Conservation (phyloP, 2,329 filamentous ascomycete genomes). For the Parafenestella ontariensis region DNA sequence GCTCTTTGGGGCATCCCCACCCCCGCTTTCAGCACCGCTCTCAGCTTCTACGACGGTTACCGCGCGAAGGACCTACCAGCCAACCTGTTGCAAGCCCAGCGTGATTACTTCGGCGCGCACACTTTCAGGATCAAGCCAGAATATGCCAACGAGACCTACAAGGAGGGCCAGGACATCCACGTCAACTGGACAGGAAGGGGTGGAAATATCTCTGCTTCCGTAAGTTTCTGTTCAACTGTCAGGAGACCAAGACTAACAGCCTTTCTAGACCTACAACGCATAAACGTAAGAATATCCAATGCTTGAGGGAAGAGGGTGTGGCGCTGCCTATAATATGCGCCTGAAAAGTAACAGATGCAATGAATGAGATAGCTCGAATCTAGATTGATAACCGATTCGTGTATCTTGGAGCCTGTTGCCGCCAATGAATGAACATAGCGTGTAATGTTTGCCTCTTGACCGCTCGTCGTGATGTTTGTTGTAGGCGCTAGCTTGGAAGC, state of each 20-base stretch:
- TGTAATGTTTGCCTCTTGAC: background rate
- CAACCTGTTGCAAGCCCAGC: constrained; percentile 98
- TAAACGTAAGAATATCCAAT: constrained; percentile 57
- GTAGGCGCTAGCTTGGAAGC: constrained; percentile 8
- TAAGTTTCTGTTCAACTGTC: constrained; percentile 4
- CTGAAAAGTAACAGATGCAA: constrained; percentile 30
- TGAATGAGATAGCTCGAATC: constrained; percentile 25
- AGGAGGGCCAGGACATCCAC: constrained; percentile 87
- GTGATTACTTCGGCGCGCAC: constrained; percentile 92
- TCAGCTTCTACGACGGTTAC: constrained; percentile 99
- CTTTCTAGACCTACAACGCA: constrained; percentile 79
- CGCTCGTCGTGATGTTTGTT: constrained; percentile 5
- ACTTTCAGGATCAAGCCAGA: constrained; percentile 63
- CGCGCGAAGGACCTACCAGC: constrained; percentile 95
- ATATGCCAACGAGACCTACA: constrained; percentile 73
- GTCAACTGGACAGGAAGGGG: constrained; percentile 99
- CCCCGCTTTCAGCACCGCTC: constrained; percentile 93
- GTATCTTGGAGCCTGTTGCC: constrained; percentile 1
- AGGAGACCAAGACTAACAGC: constrained; percentile 1
- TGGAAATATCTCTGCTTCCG: constrained; percentile 91
- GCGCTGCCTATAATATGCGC: constrained; percentile 20
- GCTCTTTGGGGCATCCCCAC: constrained; percentile 95
- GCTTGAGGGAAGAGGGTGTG: constrained; percentile 16
- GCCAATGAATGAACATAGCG: background rate
- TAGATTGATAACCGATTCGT: constrained; percentile 33